Conservation (phyloP, 2,329 filamentous ascomycete genomes). For the Fusarium pininemorale region DNA sequence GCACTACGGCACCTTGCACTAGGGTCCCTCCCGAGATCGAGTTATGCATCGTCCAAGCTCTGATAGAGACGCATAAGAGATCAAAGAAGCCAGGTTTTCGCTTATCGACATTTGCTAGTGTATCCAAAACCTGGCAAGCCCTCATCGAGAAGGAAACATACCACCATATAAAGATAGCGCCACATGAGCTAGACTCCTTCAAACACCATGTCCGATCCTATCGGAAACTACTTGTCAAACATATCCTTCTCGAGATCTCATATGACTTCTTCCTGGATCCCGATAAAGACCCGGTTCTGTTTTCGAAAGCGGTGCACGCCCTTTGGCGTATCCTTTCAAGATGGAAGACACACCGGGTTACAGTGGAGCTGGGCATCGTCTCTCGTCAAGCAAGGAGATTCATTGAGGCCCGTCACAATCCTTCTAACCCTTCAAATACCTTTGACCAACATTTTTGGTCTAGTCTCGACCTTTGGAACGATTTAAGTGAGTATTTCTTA, state of each 20-base stretch:
- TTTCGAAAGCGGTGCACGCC: background rate
- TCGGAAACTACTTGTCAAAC: background rate
- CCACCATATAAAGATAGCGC: background rate
- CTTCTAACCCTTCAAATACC: background rate
- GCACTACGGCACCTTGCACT: rapidly evolving
- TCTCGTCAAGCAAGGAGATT: rapidly evolving
- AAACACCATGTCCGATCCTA: background rate
- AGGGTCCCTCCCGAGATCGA: background rate
- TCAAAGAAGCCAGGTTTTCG: rapidly evolving
- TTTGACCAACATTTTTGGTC: background rate
- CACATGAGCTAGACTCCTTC: background rate
- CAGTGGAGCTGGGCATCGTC: constrained; percentile 21
- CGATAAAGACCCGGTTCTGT: background rate
- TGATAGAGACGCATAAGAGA: background rate
- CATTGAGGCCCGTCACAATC: rapidly evolving
- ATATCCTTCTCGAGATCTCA: constrained; percentile 14
- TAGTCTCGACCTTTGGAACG: rapidly evolving
- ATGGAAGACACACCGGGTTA: constrained; percentile 7
- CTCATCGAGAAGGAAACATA: constrained; percentile 9
- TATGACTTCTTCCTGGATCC: background rate
- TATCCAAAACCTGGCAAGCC: constrained; percentile 12
- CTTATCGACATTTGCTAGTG: background rate
- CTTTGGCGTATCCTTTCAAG: constrained; percentile 18
- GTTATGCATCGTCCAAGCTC: background rate
- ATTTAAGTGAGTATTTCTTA: background rate